Base-by-base conservation (phyloP, 305 asterid species). In the Fraxinus greggii region DNA sequence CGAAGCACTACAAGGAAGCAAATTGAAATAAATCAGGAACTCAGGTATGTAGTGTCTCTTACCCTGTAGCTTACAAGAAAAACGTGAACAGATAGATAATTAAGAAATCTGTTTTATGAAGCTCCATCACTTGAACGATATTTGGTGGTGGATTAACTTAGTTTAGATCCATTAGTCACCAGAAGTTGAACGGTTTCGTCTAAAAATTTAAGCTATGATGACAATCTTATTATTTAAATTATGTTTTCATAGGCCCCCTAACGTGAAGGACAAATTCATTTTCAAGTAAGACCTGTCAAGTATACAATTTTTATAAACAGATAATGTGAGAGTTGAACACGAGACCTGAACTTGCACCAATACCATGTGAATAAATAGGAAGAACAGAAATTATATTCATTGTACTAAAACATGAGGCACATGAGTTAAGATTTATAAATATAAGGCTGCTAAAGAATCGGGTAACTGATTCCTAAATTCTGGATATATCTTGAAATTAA, bases 1-100 rank as follows among this genome's bases (percentile, higher is more conserved):
- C 95, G 99, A 81, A 84, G 92, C 84, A 86, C 92, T 77, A 90
- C 91, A 72, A 92, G 93, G 88, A 95, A 95, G 89, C 95, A 94
- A 77, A 90, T 86, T 82, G 97, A 95, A 86, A 90, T 92, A 78
- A 92, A 92, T 85, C 93, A 89, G 89, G 98, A 95, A 86, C 97
- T 93, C 88, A 91, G 98, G 99, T 94, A 80, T 84, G 86, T 76
- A 72, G 65, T 77, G 48, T 75, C 65, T 31, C 75, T 75, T 38
- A 51, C 74, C 26, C 31, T 38, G 32, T 61, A 29, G 7, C n/a
- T 24, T 28, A 35, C 15, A 28, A 48, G 38, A 63, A 74, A 74
- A 35, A 32, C 5, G 29, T 4, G 59, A 17, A 48, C 21, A 36
- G 5, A 54, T 23, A 31, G 61, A 51, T 45, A 42, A 24, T 42